Evolutionary conservation across 192 early-diverging fungal species (phyloP).

Genomic region (Mortierella antarctica): DNA sequence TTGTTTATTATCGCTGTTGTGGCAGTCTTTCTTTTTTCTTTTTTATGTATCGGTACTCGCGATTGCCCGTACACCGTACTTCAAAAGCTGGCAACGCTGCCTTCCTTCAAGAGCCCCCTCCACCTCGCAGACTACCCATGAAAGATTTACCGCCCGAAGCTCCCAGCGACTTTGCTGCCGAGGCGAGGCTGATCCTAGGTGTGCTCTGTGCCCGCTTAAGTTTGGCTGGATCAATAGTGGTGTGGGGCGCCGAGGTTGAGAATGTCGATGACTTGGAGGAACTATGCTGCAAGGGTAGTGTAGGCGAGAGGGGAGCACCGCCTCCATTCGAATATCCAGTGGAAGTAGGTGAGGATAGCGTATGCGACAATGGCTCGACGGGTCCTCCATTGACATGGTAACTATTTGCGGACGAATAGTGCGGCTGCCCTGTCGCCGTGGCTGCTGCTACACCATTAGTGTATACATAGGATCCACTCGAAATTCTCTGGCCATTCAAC

Average conservation of each 20-base stretch:
- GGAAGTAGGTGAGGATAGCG: slow-evolving; percentile 1
- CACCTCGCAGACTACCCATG: slow-evolving; percentile 37
- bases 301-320: not conserved
- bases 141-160: slow-evolving; percentile 44
- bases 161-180: slow-evolving; percentile 47
- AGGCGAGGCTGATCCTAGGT: slow-evolving; percentile 34
- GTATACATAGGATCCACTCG: slow-evolving; percentile 49
- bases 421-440: slow-evolving; percentile 8
- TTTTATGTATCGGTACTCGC: too few relatives aligned
- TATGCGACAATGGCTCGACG: not conserved
- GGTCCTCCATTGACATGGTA: slow-evolving; percentile 22
- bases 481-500: slow-evolving; percentile 42
- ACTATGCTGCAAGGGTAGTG: not conserved
- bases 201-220: slow-evolving; percentile 48
- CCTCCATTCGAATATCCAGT: slow-evolving; percentile 1
- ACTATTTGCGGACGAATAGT: slow-evolving; percentile 19
- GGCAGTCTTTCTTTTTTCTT: too few relatives aligned
- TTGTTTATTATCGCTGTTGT: too few relatives aligned
- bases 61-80: too few relatives aligned
- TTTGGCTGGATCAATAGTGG: slow-evolving; percentile 43
- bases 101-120: slow-evolving; percentile 17
- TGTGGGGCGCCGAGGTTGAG: slow-evolving; percentile 7
- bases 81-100: too few relatives aligned
- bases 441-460: slow-evolving; percentile 25
- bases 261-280: slow-evolving; percentile 5